phyloP scores from a whole-genome alignment of 2,329 filamentous ascomycete species.

The Colletotrichum lupini region DNA sequence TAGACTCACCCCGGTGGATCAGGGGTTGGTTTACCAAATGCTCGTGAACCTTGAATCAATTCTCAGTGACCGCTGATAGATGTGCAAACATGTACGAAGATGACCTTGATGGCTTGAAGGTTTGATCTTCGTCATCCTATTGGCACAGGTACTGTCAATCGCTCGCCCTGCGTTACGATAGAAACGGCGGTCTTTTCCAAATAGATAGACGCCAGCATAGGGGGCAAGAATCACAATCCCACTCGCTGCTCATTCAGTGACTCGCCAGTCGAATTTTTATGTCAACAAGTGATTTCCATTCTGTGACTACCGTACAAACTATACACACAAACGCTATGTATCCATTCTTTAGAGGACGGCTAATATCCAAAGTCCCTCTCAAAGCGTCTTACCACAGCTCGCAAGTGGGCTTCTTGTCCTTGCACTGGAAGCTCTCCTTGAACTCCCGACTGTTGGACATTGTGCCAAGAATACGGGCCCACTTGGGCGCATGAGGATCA shows the following conservation, averaged over 20 bases:
- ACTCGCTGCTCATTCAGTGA: neutral
- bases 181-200: neutral
- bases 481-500: conserved; percentile 74
- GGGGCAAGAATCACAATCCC: neutral
- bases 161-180: neutral
- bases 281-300: neutral
- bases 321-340: neutral
- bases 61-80: no score
- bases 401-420: conserved; percentile 56
- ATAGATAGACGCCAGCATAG: neutral
- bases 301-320: conserved; percentile 7
- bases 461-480: conserved; percentile 70
- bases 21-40: neutral
- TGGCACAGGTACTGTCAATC: neutral
- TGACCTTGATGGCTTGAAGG: neutral
- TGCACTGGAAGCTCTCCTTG: conserved; percentile 74
- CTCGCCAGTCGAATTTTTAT: neutral
- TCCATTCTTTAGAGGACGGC: neutral
- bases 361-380: neutral
- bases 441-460: conserved; percentile 77
- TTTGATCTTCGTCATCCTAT: neutral
- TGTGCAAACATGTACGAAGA: neutral
- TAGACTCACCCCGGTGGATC: neutral
- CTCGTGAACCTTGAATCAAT: neutral
- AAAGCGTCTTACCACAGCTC: conserved; percentile 29